These are phyloP conservation scores for Plenodomus lindquistii DNA, from an alignment of 2,329 filamentous ascomycete species.

Conservation along the genomic window DNA sequence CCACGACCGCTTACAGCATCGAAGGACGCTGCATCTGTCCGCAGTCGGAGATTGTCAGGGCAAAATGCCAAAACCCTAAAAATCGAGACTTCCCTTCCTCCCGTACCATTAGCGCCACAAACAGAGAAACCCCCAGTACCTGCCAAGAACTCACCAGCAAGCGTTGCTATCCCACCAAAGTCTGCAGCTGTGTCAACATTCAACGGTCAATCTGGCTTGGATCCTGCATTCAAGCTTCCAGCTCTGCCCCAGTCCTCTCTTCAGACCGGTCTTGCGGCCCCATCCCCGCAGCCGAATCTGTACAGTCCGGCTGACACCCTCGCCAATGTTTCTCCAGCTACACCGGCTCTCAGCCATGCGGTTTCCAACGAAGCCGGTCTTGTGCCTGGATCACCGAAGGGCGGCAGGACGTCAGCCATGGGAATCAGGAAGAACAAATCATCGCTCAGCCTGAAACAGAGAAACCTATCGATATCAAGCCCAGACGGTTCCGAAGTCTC, in stretches of 20 bases:
- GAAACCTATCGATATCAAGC: slow-evolving; percentile 70
- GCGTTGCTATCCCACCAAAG: slow-evolving; percentile 40
- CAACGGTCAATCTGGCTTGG: slow-evolving; percentile 27
- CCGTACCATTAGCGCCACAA: slow-evolving; percentile 37
- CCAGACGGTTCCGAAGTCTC: slow-evolving; percentile 67
- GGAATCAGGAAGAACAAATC: slow-evolving; percentile 56
- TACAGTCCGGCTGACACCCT: slow-evolving; percentile 48
- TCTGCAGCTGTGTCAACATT: slow-evolving; percentile 41
- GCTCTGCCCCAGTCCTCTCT: slow-evolving; percentile 35
- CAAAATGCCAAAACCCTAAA: slow-evolving; percentile 81
- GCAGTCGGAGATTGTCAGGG: slow-evolving; percentile 77
- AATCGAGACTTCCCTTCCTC: slow-evolving; percentile 71
- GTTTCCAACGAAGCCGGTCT: slow-evolving; percentile 51
- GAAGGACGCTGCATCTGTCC: slow-evolving; percentile 56
- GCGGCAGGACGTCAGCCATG: slow-evolving; percentile 32
- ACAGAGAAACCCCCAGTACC: slow-evolving; percentile 40
- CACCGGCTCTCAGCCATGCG: slow-evolving; percentile 42
- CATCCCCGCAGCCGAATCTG: slow-evolving; percentile 39
- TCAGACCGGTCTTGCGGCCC: slow-evolving; percentile 29
- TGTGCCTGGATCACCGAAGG: slow-evolving; percentile 41
- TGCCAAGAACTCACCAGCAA: slow-evolving; percentile 38
- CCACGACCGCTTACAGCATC: slow-evolving; percentile 28
- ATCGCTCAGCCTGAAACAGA: slow-evolving; percentile 68
- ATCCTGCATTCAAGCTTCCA: slow-evolving; percentile 38
- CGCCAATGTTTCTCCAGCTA: slow-evolving; percentile 47